Evolutionary conservation across 257 asterid species (phyloP), one percentile per base, ranked within the genome.

Genomic region (Plantago major): DNA sequence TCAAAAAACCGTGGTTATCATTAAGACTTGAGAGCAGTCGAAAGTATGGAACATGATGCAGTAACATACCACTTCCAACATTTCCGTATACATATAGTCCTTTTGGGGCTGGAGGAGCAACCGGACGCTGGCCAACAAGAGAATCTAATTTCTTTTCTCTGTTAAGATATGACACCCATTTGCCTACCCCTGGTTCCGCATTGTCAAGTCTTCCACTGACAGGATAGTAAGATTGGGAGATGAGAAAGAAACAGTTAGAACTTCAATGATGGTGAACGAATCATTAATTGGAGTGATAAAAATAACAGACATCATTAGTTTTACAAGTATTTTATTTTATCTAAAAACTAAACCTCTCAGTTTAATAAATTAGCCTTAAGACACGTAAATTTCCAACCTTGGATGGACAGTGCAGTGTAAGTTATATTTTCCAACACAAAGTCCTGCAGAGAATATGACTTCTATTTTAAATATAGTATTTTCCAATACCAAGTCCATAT

Each of bases 161-260:
- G 79, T 92, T 92, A 17, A 92, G 95, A 83, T 86, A 92, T 17
- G 99, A 86, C 56, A 87, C 99, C 99, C 99, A 92, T 78, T 92
- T 92, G 55, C 99, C 99, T 6, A 89, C 97, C 49, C 99, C 99
- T 40, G 87, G 79, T 73, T 92, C 97, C 63, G 81, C 75, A 60
- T 43, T 70, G 64, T 72, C 89, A 61, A 74, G 50, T 40, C 69
- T 78, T 62, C 73, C 80, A 78, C 82, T 70, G 66, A 70, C 55
- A 76, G 48, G 58, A 64, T 64, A 15, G 15, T 38, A 65, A 47
- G 43, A 61, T 53, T 60, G 62, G 47, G 54, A 63, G 44, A 47
- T n/a, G 16, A 48, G 55, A 67, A 63, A 61, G 60, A 60, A 55
- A 58, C 63, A 53, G 48, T 15, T 13, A 49, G 45, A 18, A 46